Evolutionary conservation across 2,329 filamentous ascomycete genomes (phyloP).

Genomic region (Chaetomiaceae sp.): DNA sequence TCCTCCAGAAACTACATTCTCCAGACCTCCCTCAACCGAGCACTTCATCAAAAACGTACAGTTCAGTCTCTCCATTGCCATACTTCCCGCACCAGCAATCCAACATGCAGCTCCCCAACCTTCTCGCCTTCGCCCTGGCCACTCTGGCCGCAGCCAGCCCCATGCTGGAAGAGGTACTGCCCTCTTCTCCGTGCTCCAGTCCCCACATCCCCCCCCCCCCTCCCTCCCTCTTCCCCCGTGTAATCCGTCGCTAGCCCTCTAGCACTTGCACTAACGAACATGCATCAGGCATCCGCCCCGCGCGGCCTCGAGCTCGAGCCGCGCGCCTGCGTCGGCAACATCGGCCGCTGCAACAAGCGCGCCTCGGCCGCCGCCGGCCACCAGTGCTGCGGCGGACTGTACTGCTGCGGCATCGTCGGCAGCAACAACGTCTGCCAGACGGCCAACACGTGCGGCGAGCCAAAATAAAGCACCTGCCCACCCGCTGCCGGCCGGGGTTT

Average conservation of each 20-base stretch:
- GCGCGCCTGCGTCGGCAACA: not conserved
- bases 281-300: no score
- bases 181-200: no score
- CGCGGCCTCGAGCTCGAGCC: no score
- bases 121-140: not conserved
- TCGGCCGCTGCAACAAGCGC: not conserved
- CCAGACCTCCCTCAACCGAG: not conserved
- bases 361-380: not conserved
- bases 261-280: no score
- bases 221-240: not conserved
- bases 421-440: slow-evolving; percentile 3
- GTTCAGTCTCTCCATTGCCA: not conserved
- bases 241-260: not conserved
- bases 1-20: no score
- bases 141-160: not conserved
- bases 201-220: not conserved
- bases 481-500: no score
- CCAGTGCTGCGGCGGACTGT: slow-evolving; percentile 3
- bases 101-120: slow-evolving; percentile 1
- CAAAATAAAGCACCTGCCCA: no score
- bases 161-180: not conserved
- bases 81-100: not conserved
- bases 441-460: not conserved
- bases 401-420: not conserved
- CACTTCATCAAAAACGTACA: not conserved